Conservation (phyloP, 257 asterid species). For the Solanum chiquidenum region DNA sequence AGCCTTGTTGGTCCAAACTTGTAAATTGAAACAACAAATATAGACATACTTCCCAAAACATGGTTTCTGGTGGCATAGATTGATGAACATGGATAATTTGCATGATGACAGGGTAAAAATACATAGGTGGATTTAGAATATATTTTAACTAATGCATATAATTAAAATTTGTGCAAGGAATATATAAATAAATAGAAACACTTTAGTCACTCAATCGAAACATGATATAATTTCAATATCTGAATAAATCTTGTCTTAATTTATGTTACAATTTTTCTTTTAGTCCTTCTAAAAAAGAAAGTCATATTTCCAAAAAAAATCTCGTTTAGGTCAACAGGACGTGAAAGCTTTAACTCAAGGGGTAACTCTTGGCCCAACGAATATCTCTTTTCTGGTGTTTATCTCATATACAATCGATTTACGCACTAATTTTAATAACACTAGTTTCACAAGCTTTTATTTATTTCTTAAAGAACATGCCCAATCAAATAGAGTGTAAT, state of each 20-base stretch:
- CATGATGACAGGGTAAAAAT: not conserved
- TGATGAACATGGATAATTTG: not conserved
- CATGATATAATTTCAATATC: not conserved
- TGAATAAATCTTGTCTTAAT: not conserved
- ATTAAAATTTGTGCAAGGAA: not conserved
- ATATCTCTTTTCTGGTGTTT: not conserved
- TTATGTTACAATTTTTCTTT: too few species aligned
- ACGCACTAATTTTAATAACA: too few species aligned
- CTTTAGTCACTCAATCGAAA: not conserved
- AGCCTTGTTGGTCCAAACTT: not conserved
- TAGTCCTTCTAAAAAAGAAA: too few species aligned
- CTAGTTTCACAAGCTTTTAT: not conserved
- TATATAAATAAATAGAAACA: not conserved
- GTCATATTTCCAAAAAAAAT: too few species aligned
- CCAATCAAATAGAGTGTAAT: not conserved
- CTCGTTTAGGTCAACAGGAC: not conserved
- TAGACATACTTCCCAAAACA: not conserved
- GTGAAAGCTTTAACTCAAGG: too few species aligned
- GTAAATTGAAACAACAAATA: not conserved
- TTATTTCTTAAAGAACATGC: not conserved
- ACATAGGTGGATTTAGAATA: not conserved
- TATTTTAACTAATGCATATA: not conserved
- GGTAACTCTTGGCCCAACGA: not conserved
- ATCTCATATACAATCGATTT: too few species aligned
- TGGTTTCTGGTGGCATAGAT: not conserved